Conservation (phyloP, 139 green algal genomes). For the Chlorella sp. region DNA sequence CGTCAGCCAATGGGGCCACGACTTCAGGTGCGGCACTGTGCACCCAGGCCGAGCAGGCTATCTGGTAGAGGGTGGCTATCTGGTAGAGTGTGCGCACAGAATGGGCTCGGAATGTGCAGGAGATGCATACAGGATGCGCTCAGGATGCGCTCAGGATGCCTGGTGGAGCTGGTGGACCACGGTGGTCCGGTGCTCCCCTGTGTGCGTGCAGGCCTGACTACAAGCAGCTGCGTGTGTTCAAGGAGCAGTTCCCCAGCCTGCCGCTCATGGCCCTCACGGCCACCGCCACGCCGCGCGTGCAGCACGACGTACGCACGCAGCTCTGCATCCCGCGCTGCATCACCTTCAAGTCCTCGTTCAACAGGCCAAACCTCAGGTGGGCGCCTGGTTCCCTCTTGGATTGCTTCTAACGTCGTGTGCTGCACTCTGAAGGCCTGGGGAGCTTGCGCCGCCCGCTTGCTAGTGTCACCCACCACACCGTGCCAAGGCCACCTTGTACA, state of each 20-base stretch:
- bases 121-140: background rate
- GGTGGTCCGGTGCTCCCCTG: background rate
- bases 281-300: conserved; percentile 65
- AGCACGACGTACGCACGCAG: conserved; percentile 50
- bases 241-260: conserved; percentile 52
- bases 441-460: too few species aligned
- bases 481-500: too few species aligned
- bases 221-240: conserved; percentile 73
- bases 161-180: too few species aligned
- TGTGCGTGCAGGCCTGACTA: conserved; percentile 52
- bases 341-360: conserved; percentile 86
- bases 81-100: too few species aligned
- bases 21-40: conserved; percentile 56
- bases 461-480: too few species aligned
- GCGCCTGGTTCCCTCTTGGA: too few species aligned
- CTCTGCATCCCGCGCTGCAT: conserved; percentile 55
- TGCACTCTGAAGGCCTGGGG: too few species aligned
- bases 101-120: background rate
- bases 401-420: too few species aligned
- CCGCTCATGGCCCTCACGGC: conserved; percentile 75
- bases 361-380: conserved; percentile 83
- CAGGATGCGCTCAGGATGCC: too few species aligned
- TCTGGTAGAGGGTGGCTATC: too few species aligned
- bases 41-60: too few species aligned
- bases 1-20: conserved; percentile 84